These are phyloP conservation scores for Hygrophoropsis aurantiaca DNA, from an alignment of 768 basidiomycete genomes.

Conservation along the genomic window DNA sequence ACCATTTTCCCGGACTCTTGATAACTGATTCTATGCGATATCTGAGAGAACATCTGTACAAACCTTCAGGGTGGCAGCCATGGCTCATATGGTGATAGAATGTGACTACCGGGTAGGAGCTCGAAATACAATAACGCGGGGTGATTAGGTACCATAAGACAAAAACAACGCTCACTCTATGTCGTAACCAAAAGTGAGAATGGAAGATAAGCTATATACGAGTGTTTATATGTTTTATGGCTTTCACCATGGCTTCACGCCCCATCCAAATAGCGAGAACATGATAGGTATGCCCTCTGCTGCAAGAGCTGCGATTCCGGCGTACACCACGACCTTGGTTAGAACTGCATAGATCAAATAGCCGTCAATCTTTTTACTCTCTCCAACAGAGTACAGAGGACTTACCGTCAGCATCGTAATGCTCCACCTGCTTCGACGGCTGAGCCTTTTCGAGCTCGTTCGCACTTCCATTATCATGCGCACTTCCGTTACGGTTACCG, in stretches of 20 bases:
- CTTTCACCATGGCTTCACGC: constrained; percentile 43
- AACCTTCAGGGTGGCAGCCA: too few relatives aligned
- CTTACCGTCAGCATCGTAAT: constrained; percentile 86
- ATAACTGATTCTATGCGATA: too few relatives aligned
- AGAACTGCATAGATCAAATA: constrained; percentile 50
- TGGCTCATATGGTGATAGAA: too few relatives aligned
- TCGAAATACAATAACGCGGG: neutral
- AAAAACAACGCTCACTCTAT: too few relatives aligned
- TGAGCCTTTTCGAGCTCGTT: constrained; percentile 27
- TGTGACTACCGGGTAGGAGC: too few relatives aligned
- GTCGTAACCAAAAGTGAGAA: too few relatives aligned
- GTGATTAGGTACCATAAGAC: neutral
- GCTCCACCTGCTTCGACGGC: constrained; percentile 44
- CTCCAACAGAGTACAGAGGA: constrained; percentile 12
- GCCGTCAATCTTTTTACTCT: constrained; percentile 4
- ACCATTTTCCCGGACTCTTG: too few relatives aligned
- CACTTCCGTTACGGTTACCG: constrained; percentile 19
- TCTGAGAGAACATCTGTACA: too few relatives aligned
- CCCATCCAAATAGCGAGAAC: constrained; percentile 72
- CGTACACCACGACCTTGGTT: constrained; percentile 89
- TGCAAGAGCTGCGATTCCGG: constrained; percentile 77
- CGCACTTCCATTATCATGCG: constrained; percentile 18
- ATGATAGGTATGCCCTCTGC: constrained; percentile 60
- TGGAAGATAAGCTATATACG: too few relatives aligned
- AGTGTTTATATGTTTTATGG: too few relatives aligned